phyloP scores from a whole-genome alignment of 1,284 basidiomycete species.

The Cutaneotrichosporon sp. region DNA sequence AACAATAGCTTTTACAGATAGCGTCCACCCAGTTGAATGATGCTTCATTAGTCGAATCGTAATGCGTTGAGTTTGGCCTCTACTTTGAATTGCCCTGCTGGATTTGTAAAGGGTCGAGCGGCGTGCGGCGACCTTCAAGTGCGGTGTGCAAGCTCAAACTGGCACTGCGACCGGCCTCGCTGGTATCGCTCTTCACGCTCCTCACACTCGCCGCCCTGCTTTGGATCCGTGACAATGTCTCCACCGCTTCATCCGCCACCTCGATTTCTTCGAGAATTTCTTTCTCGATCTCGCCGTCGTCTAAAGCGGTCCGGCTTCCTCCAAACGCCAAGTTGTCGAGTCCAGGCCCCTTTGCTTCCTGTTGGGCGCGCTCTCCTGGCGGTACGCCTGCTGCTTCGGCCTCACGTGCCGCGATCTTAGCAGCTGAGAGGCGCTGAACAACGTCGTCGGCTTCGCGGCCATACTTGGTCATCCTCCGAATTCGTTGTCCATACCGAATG shows the following conservation, averaged over 20 bases:
- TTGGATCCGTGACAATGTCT: not conserved
- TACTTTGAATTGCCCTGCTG: too few species aligned
- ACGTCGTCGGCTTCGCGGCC: constrained; percentile 21
- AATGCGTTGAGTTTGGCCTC: too few species aligned
- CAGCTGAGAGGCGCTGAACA: not conserved
- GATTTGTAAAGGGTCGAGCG: too few species aligned
- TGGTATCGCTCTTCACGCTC: not conserved
- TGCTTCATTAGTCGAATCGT: too few species aligned
- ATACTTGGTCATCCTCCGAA: constrained; percentile 23
- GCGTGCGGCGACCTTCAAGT: too few species aligned
- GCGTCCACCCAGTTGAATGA: too few species aligned
- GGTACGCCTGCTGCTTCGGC: not conserved
- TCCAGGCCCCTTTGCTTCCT: not conserved
- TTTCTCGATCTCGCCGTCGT: not conserved
- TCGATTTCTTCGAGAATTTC: not conserved
- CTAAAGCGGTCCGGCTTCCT: not conserved
- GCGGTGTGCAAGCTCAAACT: too few species aligned
- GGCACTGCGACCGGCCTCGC: too few species aligned
- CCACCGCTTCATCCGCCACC: not conserved
- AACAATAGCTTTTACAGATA: too few species aligned
- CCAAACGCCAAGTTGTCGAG: not conserved
- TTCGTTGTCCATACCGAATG: constrained; percentile 13
- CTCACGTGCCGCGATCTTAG: not conserved
- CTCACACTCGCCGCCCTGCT: not conserved
- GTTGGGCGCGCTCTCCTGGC: not conserved